A percentile compares a stretch with the other conserved stretches of the same genome.
phyloP scores from a whole-genome alignment of 1,284 basidiomycete genomes.

The Sanghuangporus sanghuang region DNA sequence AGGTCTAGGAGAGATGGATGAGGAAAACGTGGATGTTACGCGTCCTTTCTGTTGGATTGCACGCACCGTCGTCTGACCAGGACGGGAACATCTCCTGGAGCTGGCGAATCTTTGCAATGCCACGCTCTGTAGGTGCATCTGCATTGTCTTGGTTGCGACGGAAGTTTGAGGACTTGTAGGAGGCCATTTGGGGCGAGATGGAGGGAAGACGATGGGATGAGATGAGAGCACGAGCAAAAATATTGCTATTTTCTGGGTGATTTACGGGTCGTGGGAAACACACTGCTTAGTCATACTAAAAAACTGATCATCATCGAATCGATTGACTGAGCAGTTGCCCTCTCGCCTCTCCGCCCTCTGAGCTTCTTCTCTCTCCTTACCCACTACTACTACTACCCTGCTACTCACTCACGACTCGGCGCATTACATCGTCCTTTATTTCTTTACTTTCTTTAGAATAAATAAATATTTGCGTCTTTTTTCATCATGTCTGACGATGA shows the following conservation, averaged over 20 bases:
- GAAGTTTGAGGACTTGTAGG: slow-evolving; percentile 15
- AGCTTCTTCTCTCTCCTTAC: neutral
- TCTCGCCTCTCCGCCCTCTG: neutral
- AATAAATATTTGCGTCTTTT: slow-evolving; percentile 10
- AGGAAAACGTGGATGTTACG: slow-evolving; percentile 19
- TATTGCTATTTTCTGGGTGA: neutral
- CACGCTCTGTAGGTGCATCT: slow-evolving; percentile 31
- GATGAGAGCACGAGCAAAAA: neutral
- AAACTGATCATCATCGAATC: neutral
- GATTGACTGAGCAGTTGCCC: neutral
- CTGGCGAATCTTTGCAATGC: slow-evolving; percentile 46
- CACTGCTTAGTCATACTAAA: neutral
- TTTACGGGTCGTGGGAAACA: neutral
- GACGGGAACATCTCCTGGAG: slow-evolving; percentile 75
- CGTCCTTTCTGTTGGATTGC: slow-evolving; percentile 21
- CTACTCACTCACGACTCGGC: neutral
- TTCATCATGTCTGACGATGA: slow-evolving; percentile 21
- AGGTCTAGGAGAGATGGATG: slow-evolving; percentile 49
- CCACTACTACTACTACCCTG: neutral
- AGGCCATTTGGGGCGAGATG: slow-evolving; percentile 10
- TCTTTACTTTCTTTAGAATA: slow-evolving; percentile 14
- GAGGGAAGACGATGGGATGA: neutral
- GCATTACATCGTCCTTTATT: neutral
- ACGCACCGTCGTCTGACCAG: slow-evolving; percentile 72
- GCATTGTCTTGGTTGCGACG: slow-evolving; percentile 3